Percentiles rank a stretch among this genome's conserved stretches.
phyloP scores from a whole-genome alignment of 2,329 filamentous ascomycete species.

The Alternaria longipes region DNA sequence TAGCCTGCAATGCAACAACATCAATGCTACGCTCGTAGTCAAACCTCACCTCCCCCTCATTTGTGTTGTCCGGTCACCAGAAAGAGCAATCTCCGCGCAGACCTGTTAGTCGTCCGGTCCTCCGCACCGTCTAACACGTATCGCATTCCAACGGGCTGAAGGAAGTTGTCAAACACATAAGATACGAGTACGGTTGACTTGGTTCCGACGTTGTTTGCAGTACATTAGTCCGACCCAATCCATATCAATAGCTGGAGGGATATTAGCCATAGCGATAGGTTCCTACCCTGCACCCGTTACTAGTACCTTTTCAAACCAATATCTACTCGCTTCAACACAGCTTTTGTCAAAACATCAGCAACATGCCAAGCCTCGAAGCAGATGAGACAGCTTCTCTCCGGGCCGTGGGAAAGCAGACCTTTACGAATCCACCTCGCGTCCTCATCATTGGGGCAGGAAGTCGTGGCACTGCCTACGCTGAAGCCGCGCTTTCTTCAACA shows the following conservation, averaged over 20 bases:
- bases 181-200: background rate
- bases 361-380: slow-evolving; percentile 5
- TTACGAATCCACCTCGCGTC: slow-evolving; percentile 40
- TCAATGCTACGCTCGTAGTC: slow-evolving; percentile 27
- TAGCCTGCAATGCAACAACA: slow-evolving; percentile 37
- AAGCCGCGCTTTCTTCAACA: slow-evolving; percentile 29
- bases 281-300: accelerated
- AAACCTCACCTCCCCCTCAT: slow-evolving; percentile 17
- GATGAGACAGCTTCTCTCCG: slow-evolving; percentile 23
- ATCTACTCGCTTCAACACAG: background rate
- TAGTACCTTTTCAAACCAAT: background rate
- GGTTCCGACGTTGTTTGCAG: background rate
- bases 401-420: slow-evolving; percentile 29
- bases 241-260: background rate
- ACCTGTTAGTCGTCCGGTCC: background rate
- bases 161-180: background rate
- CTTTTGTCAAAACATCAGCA: background rate
- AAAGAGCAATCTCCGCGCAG: background rate
- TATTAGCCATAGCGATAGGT: too few species aligned
- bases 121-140: background rate
- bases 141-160: background rate
- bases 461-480: slow-evolving; percentile 50
- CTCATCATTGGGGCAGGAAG: slow-evolving; percentile 53
- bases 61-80: background rate
- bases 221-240: background rate